These are phyloP conservation scores for Creolimax fragrantissima DNA, from an alignment of 78 protist species.

Conservation along the genomic window DNA sequence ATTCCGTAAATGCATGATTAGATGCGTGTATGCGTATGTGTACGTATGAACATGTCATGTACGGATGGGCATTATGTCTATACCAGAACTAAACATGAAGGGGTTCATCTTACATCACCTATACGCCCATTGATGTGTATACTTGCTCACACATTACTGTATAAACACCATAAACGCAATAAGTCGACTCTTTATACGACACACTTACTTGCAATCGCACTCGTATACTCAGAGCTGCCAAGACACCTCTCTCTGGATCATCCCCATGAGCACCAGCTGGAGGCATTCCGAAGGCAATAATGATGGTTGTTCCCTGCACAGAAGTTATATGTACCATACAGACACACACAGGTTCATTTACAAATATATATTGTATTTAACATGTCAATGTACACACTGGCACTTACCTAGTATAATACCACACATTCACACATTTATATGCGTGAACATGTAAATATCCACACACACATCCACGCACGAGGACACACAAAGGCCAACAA, in stretches of 20 bases:
- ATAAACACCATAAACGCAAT: too few relatives aligned
- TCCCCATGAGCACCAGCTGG: conserved; percentile 34
- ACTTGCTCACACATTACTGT: too few relatives aligned
- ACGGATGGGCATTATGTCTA: too few relatives aligned
- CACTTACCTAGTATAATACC: neutral
- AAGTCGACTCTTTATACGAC: too few relatives aligned
- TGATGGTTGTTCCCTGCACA: conserved; percentile 11
- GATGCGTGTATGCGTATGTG: too few relatives aligned
- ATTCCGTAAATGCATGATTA: neutral
- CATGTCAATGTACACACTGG: too few relatives aligned
- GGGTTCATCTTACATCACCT: too few relatives aligned
- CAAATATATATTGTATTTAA: neutral
- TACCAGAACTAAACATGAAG: too few relatives aligned
- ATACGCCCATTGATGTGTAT: too few relatives aligned
- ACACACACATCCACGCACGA: neutral
- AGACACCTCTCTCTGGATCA: conserved; percentile 5
- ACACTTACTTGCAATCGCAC: neutral
- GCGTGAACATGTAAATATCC: neutral
- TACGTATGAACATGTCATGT: too few relatives aligned
- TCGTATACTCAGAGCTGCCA: conserved; percentile 6
- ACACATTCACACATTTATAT: neutral
- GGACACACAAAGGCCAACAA: neutral
- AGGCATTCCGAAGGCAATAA: conserved; percentile 24
- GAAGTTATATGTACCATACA: neutral
- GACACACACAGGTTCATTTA: neutral